Percentiles rank a stretch among this genome's conserved stretches.
Conservation (phyloP, 2,329 filamentous ascomycete genomes). For the Nemania serpens region DNA sequence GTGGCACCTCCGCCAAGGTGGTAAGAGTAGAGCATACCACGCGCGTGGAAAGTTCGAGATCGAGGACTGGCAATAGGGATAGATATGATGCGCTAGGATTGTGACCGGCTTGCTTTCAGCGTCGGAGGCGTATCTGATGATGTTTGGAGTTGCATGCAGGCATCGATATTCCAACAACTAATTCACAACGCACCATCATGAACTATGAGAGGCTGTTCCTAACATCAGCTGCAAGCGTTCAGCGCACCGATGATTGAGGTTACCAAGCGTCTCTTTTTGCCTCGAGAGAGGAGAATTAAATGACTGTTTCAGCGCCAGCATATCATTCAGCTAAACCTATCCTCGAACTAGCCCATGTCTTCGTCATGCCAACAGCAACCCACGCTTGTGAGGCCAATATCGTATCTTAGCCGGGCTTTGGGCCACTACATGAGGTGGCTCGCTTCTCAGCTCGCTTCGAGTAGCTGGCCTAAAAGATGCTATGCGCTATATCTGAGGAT, state of each 20-base stretch:
- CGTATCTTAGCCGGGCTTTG: too few species aligned
- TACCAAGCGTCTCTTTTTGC: too few species aligned
- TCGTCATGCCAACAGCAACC: neutral
- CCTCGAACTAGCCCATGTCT: neutral
- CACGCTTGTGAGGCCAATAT: too few species aligned
- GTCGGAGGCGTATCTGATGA: too few species aligned
- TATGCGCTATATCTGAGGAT: neutral
- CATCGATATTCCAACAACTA: too few species aligned
- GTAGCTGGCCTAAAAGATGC: neutral
- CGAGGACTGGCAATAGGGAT: conserved; percentile 27
- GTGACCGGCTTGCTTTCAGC: conserved; percentile 25
- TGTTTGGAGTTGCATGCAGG: neutral
- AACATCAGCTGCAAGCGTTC: neutral
- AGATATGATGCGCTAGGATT: conserved; percentile 44
- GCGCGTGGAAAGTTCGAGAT: conserved; percentile 23
- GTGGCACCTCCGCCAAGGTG: conserved; percentile 13
- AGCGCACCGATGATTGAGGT: too few species aligned
- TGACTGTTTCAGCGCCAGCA: too few species aligned
- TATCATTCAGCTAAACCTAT: too few species aligned
- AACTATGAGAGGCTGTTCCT: neutral
- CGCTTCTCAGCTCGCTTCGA: neutral
- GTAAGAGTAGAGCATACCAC: conserved; percentile 29
- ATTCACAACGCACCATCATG: neutral
- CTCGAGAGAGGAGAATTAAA: too few species aligned
- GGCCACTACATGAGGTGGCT: too few species aligned